phyloP scores from a whole-genome alignment of 148 eudicot species.

The Silene conica region DNA sequence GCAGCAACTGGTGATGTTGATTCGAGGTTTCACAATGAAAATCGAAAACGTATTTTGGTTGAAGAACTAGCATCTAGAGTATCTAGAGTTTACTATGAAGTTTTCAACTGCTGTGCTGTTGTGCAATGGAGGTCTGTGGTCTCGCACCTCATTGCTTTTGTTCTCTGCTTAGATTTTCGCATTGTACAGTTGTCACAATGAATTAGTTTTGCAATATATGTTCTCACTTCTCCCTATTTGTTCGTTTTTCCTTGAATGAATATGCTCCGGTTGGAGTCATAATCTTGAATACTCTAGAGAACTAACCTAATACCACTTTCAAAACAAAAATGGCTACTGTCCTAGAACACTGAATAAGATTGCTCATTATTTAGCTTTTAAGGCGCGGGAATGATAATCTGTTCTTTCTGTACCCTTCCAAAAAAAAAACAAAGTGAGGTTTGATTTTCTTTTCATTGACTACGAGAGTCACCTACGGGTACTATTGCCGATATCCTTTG shows the following conservation, averaged over 20 bases:
- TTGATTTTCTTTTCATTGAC: no score
- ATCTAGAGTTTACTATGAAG: neutral
- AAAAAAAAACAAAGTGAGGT: no score
- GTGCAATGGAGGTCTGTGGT: neutral
- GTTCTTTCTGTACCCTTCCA: no score
- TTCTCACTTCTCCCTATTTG: neutral
- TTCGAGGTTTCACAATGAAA: neutral
- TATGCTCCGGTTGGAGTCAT: neutral
- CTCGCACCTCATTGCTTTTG: neutral
- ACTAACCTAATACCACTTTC: no score
- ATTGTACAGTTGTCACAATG: neutral
- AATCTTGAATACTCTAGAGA: no score
- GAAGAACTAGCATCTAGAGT: neutral
- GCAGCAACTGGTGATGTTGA: conserved; percentile 12
- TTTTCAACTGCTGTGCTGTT: neutral
- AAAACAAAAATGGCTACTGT: no score
- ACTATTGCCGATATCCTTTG: no score
- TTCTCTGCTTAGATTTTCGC: neutral
- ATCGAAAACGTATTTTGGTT: neutral
- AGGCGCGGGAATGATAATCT: no score
- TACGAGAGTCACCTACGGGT: no score
- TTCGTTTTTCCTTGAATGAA: neutral
- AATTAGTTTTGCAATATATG: neutral
- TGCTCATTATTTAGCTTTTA: no score
- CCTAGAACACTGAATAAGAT: no score